phyloP scores from a whole-genome alignment of 768 basidiomycete genomes.

The Lyophyllum semitale region DNA sequence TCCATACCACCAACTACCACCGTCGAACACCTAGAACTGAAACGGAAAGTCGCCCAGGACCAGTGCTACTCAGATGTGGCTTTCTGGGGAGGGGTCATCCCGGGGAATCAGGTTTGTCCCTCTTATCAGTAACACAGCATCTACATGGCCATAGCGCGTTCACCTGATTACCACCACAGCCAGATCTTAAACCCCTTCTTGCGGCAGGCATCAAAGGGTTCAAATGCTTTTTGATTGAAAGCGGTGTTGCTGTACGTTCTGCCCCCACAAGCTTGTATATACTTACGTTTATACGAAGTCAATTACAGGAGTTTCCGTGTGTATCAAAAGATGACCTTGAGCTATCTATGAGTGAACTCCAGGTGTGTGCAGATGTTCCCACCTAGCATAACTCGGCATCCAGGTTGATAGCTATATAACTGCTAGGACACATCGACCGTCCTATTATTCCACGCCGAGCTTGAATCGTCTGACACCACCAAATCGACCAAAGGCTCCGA shows the following conservation, averaged over 20 bases:
- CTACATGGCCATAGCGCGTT: neutral
- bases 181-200: conserved; percentile 74
- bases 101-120: conserved; percentile 74
- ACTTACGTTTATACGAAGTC: neutral
- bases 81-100: conserved; percentile 96
- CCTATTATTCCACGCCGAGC: conserved; percentile 92
- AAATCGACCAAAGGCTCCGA: conserved; percentile 9
- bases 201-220: conserved; percentile 88
- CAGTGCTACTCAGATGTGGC: conserved; percentile 83
- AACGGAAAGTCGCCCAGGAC: conserved; percentile 68
- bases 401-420: conserved; percentile 1
- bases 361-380: conserved; percentile 46
- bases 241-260: conserved; percentile 81
- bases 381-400: neutral
- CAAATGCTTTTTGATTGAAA: conserved; percentile 96
- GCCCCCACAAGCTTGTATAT: conserved; percentile 7
- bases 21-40: conserved; percentile 68
- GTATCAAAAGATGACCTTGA: conserved; percentile 72
- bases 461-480: conserved; percentile 39
- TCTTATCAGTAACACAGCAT: neutral
- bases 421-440: conserved; percentile 65
- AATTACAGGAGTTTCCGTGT: conserved; percentile 86
- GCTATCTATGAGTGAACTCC: conserved; percentile 70
- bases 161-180: conserved; percentile 37
- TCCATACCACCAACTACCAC: conserved; percentile 96